Conservation (phyloP, 2,329 filamentous ascomycete species). For the Botrytis aclada region DNA sequence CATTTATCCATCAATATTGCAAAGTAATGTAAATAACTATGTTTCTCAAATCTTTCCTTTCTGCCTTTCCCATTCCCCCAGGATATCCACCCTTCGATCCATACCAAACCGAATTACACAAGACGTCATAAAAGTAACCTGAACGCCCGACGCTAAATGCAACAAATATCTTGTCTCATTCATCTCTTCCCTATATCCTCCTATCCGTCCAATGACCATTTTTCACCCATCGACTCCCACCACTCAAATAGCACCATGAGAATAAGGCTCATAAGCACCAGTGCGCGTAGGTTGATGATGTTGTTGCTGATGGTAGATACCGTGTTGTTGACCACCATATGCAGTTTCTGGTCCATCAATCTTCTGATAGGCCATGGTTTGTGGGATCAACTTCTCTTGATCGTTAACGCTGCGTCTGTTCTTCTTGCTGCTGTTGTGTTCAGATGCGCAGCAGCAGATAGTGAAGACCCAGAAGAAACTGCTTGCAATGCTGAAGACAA, state of each 20-base stretch:
- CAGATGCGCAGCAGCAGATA: slow-evolving; percentile 74
- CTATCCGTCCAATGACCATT: background rate
- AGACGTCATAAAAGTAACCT: slow-evolving; percentile 3
- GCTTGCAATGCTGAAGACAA: slow-evolving; percentile 70
- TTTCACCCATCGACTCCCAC: background rate
- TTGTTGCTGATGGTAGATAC: slow-evolving; percentile 42
- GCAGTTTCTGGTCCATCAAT: slow-evolving; percentile 40
- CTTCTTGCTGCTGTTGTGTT: slow-evolving; percentile 25
- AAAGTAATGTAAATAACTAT: background rate
- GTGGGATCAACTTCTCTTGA: slow-evolving; percentile 33
- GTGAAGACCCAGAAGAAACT: slow-evolving; percentile 89
- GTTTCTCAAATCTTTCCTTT: background rate
- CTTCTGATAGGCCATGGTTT: slow-evolving; percentile 44
- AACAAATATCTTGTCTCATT: background rate
- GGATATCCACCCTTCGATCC: background rate
- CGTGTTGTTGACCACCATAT: slow-evolving; percentile 39
- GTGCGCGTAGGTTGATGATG: slow-evolving; percentile 38
- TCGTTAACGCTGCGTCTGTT: slow-evolving; percentile 26
- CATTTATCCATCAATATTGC: slow-evolving; percentile 2
- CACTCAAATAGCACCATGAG: slow-evolving; percentile 50
- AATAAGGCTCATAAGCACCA: slow-evolving; percentile 62
- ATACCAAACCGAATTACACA: slow-evolving; percentile 6
- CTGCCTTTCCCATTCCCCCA: background rate
- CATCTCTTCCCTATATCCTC: background rate
- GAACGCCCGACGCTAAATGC: slow-evolving; percentile 22